phyloP scores from a whole-genome alignment of 73 alveolate species.

The Halteria grandinella region DNA sequence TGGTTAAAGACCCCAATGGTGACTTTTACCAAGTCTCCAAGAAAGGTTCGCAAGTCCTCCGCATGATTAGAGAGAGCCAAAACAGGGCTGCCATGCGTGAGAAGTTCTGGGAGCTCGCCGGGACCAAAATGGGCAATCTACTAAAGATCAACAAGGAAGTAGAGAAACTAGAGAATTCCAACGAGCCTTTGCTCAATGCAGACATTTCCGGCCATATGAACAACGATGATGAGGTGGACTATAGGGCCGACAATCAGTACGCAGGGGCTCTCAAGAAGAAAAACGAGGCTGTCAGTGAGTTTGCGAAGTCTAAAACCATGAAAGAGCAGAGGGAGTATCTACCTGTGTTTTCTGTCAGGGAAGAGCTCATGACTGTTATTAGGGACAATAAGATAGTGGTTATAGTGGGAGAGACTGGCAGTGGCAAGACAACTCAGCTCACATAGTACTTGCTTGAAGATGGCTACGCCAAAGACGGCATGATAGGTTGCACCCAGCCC shows the following conservation, averaged over 20 bases:
- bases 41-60: conserved; percentile 95
- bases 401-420: conserved; percentile 99
- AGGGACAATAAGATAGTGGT: conserved; percentile 94
- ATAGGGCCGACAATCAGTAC: conserved; percentile 88
- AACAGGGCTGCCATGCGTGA: conserved; percentile 96
- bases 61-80: conserved; percentile 91
- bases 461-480: conserved; percentile 91
- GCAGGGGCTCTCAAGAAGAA: conserved; percentile 87
- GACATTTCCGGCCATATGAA: conserved; percentile 72
- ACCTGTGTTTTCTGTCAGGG: conserved; percentile 96
- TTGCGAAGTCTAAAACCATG: conserved; percentile 86
- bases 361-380: conserved; percentile 90
- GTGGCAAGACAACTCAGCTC: conserved; percentile 99
- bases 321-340: conserved; percentile 97
- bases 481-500: conserved; percentile 99
- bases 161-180: conserved; percentile 33
- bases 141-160: conserved; percentile 65
- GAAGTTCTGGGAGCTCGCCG: conserved; percentile 94
- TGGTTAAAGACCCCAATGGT: conserved; percentile 98
- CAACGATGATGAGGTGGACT: conserved; percentile 86
- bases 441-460: conserved; percentile 98
- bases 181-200: conserved; percentile 41
- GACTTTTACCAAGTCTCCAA: conserved; percentile 97
- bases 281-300: conserved; percentile 93
- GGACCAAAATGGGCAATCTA: conserved; percentile 82